phyloP scores from a whole-genome alignment of 139 green algal genomes.

The Parachlorella kessleri region DNA sequence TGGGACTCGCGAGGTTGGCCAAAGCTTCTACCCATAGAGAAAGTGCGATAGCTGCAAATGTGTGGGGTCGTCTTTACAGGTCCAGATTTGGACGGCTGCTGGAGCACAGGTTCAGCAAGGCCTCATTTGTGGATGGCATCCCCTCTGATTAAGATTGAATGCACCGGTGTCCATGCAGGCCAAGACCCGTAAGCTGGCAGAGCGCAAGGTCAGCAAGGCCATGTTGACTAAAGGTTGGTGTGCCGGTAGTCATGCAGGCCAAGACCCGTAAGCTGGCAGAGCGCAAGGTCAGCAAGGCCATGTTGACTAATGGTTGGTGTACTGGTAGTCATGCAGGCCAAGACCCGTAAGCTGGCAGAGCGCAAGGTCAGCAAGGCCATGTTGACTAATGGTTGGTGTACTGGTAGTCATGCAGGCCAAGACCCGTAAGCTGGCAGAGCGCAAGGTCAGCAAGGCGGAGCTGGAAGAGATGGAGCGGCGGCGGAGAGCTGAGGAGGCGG shows the following conservation, averaged over 20 bases:
- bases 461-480: conserved; percentile 54
- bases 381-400: too few relatives aligned
- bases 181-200: conserved; percentile 81
- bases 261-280: conserved; percentile 77
- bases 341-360: conserved; percentile 75
- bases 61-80: too few relatives aligned
- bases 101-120: too few relatives aligned
- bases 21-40: too few relatives aligned
- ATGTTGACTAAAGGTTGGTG: too few relatives aligned
- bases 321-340: conserved; percentile 44
- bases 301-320: too few relatives aligned
- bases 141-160: too few relatives aligned
- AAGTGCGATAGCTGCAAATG: too few relatives aligned
- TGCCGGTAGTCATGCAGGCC: conserved; percentile 44
- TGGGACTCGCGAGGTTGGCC: too few relatives aligned
- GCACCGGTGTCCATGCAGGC: conserved; percentile 45
- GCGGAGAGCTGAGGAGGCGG: conserved; percentile 26
- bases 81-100: too few relatives aligned
- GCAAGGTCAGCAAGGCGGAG: conserved; percentile 58
- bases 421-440: conserved; percentile 75
- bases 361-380: conserved; percentile 10
- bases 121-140: too few relatives aligned
- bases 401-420: conserved; percentile 45
- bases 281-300: conserved; percentile 13
- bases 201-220: too few relatives aligned